Conservation (phyloP, 2,329 filamentous ascomycete species). For the Beauveria australis region DNA sequence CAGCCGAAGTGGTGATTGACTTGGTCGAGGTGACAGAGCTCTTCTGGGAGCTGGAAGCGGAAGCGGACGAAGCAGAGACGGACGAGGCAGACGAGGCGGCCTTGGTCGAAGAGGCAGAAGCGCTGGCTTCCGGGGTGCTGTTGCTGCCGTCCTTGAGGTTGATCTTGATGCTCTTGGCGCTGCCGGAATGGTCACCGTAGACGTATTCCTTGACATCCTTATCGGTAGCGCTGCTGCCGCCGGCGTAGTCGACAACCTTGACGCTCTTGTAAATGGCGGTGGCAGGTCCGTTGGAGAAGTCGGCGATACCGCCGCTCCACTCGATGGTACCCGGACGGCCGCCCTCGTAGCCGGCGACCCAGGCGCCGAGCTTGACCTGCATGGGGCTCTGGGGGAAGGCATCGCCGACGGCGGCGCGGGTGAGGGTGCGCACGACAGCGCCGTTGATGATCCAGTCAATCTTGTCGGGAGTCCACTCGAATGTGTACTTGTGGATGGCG, state of each 20-base stretch:
- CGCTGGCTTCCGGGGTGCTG: constrained; percentile 25
- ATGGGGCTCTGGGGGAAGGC: constrained; percentile 65
- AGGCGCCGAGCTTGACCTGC: constrained; percentile 62
- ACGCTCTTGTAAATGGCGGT: constrained; percentile 49
- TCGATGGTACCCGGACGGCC: constrained; percentile 63
- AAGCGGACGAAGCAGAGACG: not conserved
- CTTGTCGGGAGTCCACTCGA: constrained; percentile 59
- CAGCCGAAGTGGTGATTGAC: constrained; percentile 16
- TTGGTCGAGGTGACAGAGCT: constrained; percentile 14
- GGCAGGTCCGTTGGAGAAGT: constrained; percentile 45
- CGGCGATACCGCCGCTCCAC: constrained; percentile 59
- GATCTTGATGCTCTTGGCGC: constrained; percentile 44
- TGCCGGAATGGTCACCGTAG: constrained; percentile 43
- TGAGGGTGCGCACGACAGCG: constrained; percentile 51
- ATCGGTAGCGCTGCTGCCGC: constrained; percentile 32
- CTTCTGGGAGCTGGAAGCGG: not conserved
- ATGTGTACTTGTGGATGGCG: constrained; percentile 57
- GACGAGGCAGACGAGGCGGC: not conserved
- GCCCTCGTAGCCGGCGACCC: constrained; percentile 50
- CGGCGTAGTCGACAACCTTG: constrained; percentile 46
- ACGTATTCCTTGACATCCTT: constrained; percentile 41
- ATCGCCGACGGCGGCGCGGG: constrained; percentile 44
- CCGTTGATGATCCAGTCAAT: constrained; percentile 61
- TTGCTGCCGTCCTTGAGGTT: constrained; percentile 11
- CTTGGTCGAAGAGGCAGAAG: not conserved